phyloP scores from a whole-genome alignment of 306 rosid genomes.

The Begonia fuchsioides region DNA sequence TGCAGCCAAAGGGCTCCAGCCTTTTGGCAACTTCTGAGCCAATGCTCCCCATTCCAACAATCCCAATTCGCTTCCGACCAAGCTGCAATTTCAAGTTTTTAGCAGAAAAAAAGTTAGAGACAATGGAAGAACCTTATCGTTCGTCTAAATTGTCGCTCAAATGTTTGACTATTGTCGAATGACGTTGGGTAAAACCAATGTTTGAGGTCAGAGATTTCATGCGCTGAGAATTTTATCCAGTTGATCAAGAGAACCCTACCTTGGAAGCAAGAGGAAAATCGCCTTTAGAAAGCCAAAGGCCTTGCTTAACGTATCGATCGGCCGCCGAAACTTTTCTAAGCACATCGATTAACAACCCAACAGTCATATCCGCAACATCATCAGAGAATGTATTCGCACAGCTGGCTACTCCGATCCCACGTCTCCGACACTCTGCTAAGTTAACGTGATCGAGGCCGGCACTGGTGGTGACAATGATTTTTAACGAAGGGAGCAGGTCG shows the following conservation, averaged over 20 bases:
- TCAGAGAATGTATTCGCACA: constrained; percentile 20
- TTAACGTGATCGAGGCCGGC: constrained; percentile 20
- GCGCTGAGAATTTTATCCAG: too few species aligned
- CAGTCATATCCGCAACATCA: constrained; percentile 39
- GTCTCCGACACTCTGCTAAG: constrained; percentile 8
- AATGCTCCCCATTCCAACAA: constrained; percentile 40
- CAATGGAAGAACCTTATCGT: too few species aligned
- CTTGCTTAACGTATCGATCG: constrained; percentile 17
- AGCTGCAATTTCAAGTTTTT: constrained; percentile 12
- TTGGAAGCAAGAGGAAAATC: constrained; percentile 24
- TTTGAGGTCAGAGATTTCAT: too few species aligned
- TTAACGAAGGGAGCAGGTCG: constrained; percentile 14
- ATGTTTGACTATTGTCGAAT: too few species aligned
- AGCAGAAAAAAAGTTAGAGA: background rate
- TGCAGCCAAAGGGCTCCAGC: constrained; percentile 33
- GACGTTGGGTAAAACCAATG: too few species aligned
- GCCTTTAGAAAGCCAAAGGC: constrained; percentile 4
- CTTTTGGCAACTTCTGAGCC: constrained; percentile 39
- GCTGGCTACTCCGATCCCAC: constrained; percentile 16
- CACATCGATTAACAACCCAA: constrained; percentile 37
- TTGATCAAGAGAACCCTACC: constrained; percentile 6
- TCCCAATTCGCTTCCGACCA: constrained; percentile 28
- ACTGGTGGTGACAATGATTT: constrained; percentile 13
- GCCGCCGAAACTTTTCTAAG: constrained; percentile 17
- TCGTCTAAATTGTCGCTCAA: too few species aligned